Conservation (phyloP, 805 yeast genomes). For the Cyberlindnera mississippiensis region DNA sequence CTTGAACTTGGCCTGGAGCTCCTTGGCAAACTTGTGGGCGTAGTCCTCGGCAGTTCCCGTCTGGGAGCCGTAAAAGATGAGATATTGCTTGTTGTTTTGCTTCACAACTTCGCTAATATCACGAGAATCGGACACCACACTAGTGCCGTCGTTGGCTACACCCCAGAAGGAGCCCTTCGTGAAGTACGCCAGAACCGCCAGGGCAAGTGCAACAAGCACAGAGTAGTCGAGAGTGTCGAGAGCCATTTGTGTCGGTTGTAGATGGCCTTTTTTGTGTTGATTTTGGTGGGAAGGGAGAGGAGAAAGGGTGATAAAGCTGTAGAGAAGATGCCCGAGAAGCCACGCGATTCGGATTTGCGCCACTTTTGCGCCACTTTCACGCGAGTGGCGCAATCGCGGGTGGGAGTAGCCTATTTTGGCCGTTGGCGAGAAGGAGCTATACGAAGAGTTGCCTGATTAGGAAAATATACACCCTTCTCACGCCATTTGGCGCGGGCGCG, state of each 20-base stretch:
- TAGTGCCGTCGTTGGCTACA: conserved; percentile 32
- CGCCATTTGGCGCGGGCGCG: conserved; percentile 1
- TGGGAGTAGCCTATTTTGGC: too few species aligned
- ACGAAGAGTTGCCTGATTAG: conserved; percentile 1
- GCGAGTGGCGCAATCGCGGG: too few species aligned
- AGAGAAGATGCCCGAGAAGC: not conserved
- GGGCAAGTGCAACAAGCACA: conserved; percentile 59
- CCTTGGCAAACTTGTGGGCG: conserved; percentile 86
- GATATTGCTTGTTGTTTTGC: conserved; percentile 64
- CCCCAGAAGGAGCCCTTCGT: conserved; percentile 58
- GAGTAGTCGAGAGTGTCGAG: conserved; percentile 69
- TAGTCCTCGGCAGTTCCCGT: conserved; percentile 99
- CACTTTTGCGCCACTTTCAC: too few species aligned
- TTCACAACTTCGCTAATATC: conserved; percentile 56
- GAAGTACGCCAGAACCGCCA: conserved; percentile 64
- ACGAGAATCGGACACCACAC: conserved; percentile 42
- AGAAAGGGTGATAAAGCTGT: not conserved
- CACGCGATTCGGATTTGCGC: too few species aligned
- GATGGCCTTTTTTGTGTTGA: too few species aligned
- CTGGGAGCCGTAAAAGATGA: conserved; percentile 89
- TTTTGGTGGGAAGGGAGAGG: not conserved
- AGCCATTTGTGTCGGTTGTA: conserved; percentile 41
- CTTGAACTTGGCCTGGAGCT: conserved; percentile 76
- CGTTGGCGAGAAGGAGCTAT: not conserved
- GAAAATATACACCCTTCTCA: not conserved